Conservation (phyloP, 345 rosid genomes). For the Euclidium syriacum region DNA sequence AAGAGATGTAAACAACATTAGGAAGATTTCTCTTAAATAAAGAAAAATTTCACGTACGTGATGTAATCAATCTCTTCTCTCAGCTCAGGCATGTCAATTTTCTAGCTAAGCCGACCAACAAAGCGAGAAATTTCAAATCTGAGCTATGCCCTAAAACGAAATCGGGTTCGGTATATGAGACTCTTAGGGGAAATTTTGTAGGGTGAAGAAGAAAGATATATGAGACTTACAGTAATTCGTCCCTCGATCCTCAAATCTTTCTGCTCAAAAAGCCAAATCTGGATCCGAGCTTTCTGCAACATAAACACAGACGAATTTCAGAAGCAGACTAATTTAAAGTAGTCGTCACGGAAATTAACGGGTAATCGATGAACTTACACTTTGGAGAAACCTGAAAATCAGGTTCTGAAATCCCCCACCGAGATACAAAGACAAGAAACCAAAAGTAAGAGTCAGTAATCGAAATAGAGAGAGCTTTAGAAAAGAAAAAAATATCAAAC, state of each 20-base stretch:
- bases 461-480: background rate
- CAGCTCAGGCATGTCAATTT: background rate
- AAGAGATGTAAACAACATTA: background rate
- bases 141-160: no score
- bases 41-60: background rate
- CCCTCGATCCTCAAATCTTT: conserved; percentile 83
- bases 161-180: no score
- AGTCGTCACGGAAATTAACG: background rate
- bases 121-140: background rate
- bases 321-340: background rate
- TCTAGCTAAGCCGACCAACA: background rate
- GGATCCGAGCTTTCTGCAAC: conserved; percentile 76
- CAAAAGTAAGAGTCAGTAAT: conserved; percentile 1
- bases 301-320: background rate
- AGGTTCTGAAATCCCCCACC: conserved; percentile 44
- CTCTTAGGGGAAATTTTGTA: background rate
- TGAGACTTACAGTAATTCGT: conserved; percentile 22
- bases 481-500: background rate
- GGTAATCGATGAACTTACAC: conserved; percentile 39
- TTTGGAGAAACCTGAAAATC: conserved; percentile 91
- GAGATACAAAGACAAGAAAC: background rate
- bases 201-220: background rate
- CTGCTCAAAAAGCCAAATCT: conserved; percentile 95
- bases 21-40: background rate
- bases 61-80: background rate